Base-by-base conservation (phyloP, 129 eudicot species). In the Centella asiatica region DNA sequence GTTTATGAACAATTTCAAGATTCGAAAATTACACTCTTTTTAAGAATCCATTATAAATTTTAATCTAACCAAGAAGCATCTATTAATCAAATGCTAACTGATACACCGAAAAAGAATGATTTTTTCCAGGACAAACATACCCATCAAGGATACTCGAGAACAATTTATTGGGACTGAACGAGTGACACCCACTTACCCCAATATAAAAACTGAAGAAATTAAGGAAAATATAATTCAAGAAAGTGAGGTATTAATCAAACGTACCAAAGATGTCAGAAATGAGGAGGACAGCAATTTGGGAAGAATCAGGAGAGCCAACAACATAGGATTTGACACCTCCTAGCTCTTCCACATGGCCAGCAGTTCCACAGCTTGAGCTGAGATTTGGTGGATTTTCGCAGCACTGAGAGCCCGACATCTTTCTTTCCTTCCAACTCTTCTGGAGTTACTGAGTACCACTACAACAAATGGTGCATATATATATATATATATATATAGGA, bases 181-280 rank as follows among this genome's bases (percentile, higher is more conserved):
- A 42, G 46, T 42, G 15, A 42, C 15, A 42, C 46, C 46, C 46
- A 42, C 11, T 42, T 5, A 5, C 1, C 46, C 46, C 5, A 42
- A 42, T 42, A 12, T 4, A 14, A 42, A 42, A 42, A 5, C 11
- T 4, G 15, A 26, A 53, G 1, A 24, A 0, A 26, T 0, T 8
- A 26, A 53, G 34, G 3, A 53, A 53, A 19, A 48, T 4, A 49
- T 18, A n/a, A 23, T 10, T n/a, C n/a, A n/a, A n/a, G 1, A 0
- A 31, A 31, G 61, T 56, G 39, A 20, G n/a, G n/a, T n/a, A n/a
- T n/a, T n/a, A 56, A 56, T 28, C 10, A 31, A 31, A 31, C 15
- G 61, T 56, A 86, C 95, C 95, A 53, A 56, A 77, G 53, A 72
- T 72, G 39, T 86, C 95, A 20, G 82, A 44, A 64, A 72, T 8